Conservation (phyloP, 2,329 filamentous ascomycete species). For the Fusarium brevicatenulatum region DNA sequence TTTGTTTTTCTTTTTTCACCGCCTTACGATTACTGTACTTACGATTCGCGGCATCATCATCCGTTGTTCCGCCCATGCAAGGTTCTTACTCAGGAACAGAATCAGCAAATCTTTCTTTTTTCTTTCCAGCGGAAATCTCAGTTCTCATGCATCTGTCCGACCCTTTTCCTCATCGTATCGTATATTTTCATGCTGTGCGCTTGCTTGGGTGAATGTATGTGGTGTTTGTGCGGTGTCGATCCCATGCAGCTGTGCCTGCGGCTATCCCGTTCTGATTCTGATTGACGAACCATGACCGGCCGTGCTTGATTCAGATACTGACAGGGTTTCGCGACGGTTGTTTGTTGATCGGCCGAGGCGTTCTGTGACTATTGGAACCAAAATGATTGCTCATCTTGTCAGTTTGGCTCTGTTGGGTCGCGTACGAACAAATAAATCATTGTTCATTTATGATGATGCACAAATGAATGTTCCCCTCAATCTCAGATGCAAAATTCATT, state of each 20-base stretch:
- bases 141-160: conserved; percentile 5
- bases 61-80: neutral
- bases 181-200: conserved; percentile 18
- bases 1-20: conserved; percentile 18
- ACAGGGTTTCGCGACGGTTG: conserved; percentile 11
- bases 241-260: conserved; percentile 27
- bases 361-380: neutral
- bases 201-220: neutral
- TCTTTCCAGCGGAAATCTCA: conserved; percentile 1
- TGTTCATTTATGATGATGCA: neutral
- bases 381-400: neutral
- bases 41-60: conserved; percentile 4
- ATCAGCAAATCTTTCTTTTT: neutral
- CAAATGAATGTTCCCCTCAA: neutral
- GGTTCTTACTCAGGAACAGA: neutral
- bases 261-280: conserved; percentile 9
- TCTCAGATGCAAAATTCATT: neutral
- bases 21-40: neutral
- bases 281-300: conserved; percentile 24
- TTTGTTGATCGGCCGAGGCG: conserved; percentile 7
- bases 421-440: neutral
- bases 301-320: conserved; percentile 20
- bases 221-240: conserved; percentile 24
- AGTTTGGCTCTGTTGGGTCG: neutral
- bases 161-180: conserved; percentile 8